Percentiles rank a stretch among this genome's conserved stretches.
Conservation (phyloP, 192 early-diverging fungal species). For the Jimgerdemannia flammicorona region DNA sequence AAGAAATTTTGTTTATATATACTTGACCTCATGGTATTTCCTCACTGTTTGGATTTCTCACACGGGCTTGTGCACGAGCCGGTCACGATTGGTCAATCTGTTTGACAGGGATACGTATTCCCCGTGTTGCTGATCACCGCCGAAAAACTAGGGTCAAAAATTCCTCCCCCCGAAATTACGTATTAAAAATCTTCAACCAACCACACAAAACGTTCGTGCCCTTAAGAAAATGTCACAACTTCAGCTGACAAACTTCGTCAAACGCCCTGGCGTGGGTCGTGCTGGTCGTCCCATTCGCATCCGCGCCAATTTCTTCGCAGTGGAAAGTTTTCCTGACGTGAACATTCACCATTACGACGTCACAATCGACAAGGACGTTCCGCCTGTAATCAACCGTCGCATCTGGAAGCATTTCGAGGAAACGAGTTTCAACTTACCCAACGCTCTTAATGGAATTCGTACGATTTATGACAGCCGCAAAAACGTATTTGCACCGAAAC, state of each 20-base stretch:
- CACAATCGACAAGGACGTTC: slow-evolving; percentile 72
- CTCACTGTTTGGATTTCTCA: neutral
- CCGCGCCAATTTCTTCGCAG: slow-evolving; percentile 74
- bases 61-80: no score
- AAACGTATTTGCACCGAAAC: slow-evolving; percentile 65
- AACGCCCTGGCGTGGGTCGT: slow-evolving; percentile 39
- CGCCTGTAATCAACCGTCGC: slow-evolving; percentile 67
- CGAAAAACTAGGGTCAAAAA: no score
- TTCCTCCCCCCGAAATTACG: no score
- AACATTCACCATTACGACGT: slow-evolving; percentile 91
- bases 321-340: slow-evolving; percentile 55
- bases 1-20: no score
- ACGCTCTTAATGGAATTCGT: slow-evolving; percentile 51
- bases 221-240: neutral
- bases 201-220: neutral
- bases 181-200: neutral
- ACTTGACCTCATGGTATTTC: neutral
- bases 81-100: no score
- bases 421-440: slow-evolving; percentile 22
- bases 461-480: slow-evolving; percentile 85
- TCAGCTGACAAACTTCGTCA: slow-evolving; percentile 41
- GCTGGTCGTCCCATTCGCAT: slow-evolving; percentile 42
- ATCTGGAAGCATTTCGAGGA: slow-evolving; percentile 67
- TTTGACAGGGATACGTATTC: no score
- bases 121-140: no score